Evolutionary conservation across 768 basidiomycete genomes (phyloP), one percentile per base, ranked within the genome.

Genomic region (Rhizopogon vinicolor): DNA sequence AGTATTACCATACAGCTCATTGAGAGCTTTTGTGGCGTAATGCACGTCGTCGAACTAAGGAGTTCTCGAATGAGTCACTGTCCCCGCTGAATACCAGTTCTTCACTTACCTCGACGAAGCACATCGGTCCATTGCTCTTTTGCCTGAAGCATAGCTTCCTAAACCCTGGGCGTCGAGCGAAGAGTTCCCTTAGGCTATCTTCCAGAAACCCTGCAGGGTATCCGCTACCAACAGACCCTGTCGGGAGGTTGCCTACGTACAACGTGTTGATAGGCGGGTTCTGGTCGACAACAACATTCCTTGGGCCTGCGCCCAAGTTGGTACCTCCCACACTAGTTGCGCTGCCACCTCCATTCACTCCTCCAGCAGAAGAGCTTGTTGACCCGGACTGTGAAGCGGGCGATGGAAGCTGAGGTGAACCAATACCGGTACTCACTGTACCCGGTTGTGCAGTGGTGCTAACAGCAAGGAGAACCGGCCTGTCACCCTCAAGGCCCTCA

Each of bases 241-340:
- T 91, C 2, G 96, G 97, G 56, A 99, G 74, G 63, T 98, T 98
- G 44, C 97, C 97, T n/a, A 99, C 94, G 66, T 98, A 98, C n/a
- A 99, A 78, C 0, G 97, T 99, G 65, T 97, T 98, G 72, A 98
- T 98, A 13, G 95, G 95, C 63, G 95, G 95, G 69, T 98, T 98
- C 75, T 96, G 93, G 72, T 98, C 96, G 37, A 85, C 74, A 28
- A 76, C 73, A 19, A 61, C 58, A 41, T 74, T 77, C 58, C 74
- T 68, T 12, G 75, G 65, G 12, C 63, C 67, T 37, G 64, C 59
- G 18, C 60, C 62, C 9, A 41, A 37, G 46, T 66, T 68, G 13
- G 54, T 59, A 29, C 60, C 48, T 13, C 70, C 69, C 1, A 58
- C 58, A 46, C 68, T 67, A 6, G 68, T 72, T 45, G 68, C 67